These are phyloP conservation scores for Nepenthes alata DNA, from an alignment of 179 eudicot species.

Conservation along the genomic window DNA sequence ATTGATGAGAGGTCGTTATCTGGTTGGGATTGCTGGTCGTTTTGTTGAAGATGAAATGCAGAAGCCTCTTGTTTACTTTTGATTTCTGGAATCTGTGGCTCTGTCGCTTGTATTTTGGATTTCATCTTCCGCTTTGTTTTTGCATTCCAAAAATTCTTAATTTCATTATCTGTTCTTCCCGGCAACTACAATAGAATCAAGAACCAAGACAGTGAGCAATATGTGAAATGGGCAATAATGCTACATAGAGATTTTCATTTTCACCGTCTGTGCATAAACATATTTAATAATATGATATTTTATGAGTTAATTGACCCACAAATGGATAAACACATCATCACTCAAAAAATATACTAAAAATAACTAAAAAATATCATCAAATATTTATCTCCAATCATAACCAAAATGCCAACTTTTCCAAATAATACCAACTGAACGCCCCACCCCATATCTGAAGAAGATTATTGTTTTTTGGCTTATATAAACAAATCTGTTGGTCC, in stretches of 20 bases:
- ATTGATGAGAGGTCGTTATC: not conserved
- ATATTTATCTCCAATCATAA: not conserved
- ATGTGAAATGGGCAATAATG: not conserved
- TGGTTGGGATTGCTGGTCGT: not conserved
- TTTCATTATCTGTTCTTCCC: constrained; percentile 72
- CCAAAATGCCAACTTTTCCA: too few relatives aligned
- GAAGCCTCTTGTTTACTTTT: constrained; percentile 6
- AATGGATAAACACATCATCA: too few relatives aligned
- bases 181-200: constrained; percentile 32
- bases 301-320: too few relatives aligned
- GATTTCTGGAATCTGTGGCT: not conserved
- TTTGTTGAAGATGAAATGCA: not conserved
- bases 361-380: not conserved
- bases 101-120: constrained; percentile 19
- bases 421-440: too few relatives aligned
- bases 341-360: not conserved
- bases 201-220: not conserved
- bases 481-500: too few relatives aligned
- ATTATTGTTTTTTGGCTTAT: too few relatives aligned
- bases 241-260: not conserved
- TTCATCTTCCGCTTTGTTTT: constrained; percentile 46
- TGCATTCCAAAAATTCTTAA: constrained; percentile 75
- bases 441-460: too few relatives aligned
- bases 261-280: too few relatives aligned
- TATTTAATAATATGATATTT: too few relatives aligned